These are phyloP conservation scores for Aureobasidium sp. DNA, from an alignment of 2,329 filamentous ascomycete genomes.

Conservation along the genomic window DNA sequence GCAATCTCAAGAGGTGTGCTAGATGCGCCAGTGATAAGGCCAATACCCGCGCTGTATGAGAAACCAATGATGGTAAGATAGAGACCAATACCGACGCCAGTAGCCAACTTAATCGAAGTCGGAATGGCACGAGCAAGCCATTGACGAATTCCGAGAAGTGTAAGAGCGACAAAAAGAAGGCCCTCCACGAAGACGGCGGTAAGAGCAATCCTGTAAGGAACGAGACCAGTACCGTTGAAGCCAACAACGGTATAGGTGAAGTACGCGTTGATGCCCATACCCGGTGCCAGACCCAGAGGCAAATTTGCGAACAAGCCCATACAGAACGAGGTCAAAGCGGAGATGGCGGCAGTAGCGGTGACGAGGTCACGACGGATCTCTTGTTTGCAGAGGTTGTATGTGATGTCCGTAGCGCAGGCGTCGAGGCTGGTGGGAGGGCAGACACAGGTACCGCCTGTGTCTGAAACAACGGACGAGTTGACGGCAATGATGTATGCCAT, in stretches of 20 bases:
- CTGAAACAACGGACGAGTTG: slow-evolving; percentile 59
- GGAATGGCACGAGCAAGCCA: slow-evolving; percentile 83
- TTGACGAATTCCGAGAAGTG: slow-evolving; percentile 73
- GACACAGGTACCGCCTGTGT: slow-evolving; percentile 68
- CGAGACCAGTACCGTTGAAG: slow-evolving; percentile 62
- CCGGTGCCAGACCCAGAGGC: slow-evolving; percentile 54
- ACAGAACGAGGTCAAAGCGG: slow-evolving; percentile 69
- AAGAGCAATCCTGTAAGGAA: slow-evolving; percentile 68
- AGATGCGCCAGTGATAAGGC: slow-evolving; percentile 62
- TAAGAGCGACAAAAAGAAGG: slow-evolving; percentile 74
- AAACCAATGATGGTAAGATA: slow-evolving; percentile 71
- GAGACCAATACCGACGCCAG: slow-evolving; percentile 76
- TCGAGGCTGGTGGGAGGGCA: slow-evolving; percentile 50
- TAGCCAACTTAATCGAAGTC: slow-evolving; percentile 77
- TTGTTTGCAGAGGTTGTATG: slow-evolving; percentile 57
- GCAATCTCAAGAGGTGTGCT: slow-evolving; percentile 67
- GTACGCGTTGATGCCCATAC: slow-evolving; percentile 81
- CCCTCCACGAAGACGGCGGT: slow-evolving; percentile 87
- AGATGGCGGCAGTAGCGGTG: slow-evolving; percentile 77
- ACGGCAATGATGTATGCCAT: slow-evolving; percentile 76
- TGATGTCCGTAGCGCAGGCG: slow-evolving; percentile 48
- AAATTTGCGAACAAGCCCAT: slow-evolving; percentile 76
- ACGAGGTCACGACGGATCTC: slow-evolving; percentile 69
- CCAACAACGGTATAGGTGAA: slow-evolving; percentile 80
- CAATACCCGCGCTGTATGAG: slow-evolving; percentile 77